phyloP scores from a whole-genome alignment of 2,329 filamentous ascomycete genomes.

The Exophiala sp. region DNA sequence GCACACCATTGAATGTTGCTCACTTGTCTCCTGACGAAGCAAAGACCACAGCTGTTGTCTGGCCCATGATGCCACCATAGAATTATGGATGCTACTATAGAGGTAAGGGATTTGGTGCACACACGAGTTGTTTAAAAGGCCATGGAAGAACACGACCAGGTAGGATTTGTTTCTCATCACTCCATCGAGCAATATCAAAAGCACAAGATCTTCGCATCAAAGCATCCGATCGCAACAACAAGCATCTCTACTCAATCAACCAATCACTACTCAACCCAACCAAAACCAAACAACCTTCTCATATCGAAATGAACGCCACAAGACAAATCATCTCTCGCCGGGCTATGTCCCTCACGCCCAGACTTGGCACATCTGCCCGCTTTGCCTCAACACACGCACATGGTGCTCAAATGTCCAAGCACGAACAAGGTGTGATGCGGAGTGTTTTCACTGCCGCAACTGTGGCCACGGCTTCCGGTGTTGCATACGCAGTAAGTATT shows the following conservation, averaged over 20 bases:
- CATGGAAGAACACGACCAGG: background rate
- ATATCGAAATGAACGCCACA: constrained; percentile 20
- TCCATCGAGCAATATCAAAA: constrained; percentile 1
- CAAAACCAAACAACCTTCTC: background rate
- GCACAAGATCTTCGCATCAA: background rate
- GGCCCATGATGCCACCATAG: background rate
- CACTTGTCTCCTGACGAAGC: constrained; percentile 10
- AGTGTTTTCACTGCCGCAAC: constrained; percentile 17
- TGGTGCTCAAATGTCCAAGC: constrained; percentile 5
- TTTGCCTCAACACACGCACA: constrained; percentile 10
- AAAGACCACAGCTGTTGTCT: background rate
- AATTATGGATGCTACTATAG: background rate
- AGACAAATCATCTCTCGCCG: constrained; percentile 20
- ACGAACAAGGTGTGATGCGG: constrained; percentile 12
- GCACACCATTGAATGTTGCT: constrained; percentile 5
- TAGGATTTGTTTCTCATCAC: constrained; percentile 1
- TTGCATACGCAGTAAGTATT: constrained; percentile 23
- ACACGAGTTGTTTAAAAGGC: constrained; percentile 3
- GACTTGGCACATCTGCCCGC: constrained; percentile 18
- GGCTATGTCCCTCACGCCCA: constrained; percentile 13
- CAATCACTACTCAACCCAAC: constrained; percentile 1
- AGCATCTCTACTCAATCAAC: constrained; percentile 1
- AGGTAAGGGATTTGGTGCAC: background rate
- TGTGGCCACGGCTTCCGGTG: constrained; percentile 10
- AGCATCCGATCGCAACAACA: background rate